Evolutionary conservation across 164 flowering plant species (phyloP).

Genomic region (Annona cherimola): DNA sequence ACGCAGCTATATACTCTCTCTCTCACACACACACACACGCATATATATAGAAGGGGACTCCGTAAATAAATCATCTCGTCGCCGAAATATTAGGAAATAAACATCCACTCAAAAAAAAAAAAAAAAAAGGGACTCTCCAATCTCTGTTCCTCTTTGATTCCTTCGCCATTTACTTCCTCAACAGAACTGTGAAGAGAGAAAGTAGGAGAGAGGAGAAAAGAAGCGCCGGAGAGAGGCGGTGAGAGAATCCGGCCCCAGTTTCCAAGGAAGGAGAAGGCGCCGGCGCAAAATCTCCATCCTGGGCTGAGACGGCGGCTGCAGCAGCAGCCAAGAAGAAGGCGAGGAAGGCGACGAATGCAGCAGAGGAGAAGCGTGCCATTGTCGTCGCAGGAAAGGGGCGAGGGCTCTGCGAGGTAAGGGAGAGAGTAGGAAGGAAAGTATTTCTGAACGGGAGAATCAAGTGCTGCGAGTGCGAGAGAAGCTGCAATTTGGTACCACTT

Average conservation of each 20-base stretch:
- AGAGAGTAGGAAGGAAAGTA: neutral
- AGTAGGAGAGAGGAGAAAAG: conserved; percentile 1
- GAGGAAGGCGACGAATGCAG: neutral
- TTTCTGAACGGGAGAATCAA: neutral
- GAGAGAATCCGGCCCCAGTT: conserved; percentile 1
- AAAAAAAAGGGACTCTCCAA: no score
- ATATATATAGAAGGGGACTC: no score
- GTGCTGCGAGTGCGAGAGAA: neutral
- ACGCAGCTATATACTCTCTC: no score
- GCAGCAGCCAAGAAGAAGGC: neutral
- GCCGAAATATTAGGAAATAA: no score
- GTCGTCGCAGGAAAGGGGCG: neutral
- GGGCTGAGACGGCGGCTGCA: neutral
- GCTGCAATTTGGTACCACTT: neutral
- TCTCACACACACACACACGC: no score
- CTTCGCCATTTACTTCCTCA: neutral
- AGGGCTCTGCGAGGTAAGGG: neutral
- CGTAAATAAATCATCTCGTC: no score
- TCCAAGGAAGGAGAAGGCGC: conserved; percentile 6
- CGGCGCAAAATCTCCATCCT: conserved; percentile 1
- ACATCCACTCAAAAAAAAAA: no score
- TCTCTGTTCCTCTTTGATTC: no score
- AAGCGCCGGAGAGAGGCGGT: neutral
- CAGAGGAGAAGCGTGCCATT: neutral
- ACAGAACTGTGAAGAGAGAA: neutral